Evolutionary conservation across 2,329 filamentous ascomycete genomes (phyloP), one percentile per base, ranked within the genome.

Genomic region (Aspergillus chevalieri): DNA sequence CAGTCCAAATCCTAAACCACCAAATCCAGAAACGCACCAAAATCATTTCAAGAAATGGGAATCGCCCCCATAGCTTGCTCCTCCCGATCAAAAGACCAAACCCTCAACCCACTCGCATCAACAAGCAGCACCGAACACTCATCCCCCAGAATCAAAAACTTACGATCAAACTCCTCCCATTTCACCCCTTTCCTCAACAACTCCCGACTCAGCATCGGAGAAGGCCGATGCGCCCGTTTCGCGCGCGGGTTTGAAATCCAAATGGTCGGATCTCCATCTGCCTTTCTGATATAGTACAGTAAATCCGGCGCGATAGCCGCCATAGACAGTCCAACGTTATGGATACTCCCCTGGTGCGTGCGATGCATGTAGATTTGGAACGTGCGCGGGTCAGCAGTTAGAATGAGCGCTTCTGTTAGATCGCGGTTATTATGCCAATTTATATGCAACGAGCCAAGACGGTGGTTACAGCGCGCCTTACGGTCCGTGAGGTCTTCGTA

Each of bases 21-120:
- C 34, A 36, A 17, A 36, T 17, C 34, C 34, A 36, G 34, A 19
- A 41, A 21, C 8, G 6, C 19, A 19, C 2, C 10, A 41, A 41
- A 41, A 10, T 8, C 8, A 41, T 12, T 19, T 19, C 17, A 41
- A 19, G 10, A 22, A 41, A 41, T 21, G 9, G 43, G 43, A 21
- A 21, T n/a, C 19, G 39, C 28, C 33, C 39, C 33, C n/a, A 30
- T 24, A 2, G 34, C 38, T 12, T 30, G 45, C 5, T 28, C 39
- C 3, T 28, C 42, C 46, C 52, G 54, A 41, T 59, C 51, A 47
- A 67, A 64, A 38, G 47, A 57, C 62, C 59, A 66, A 4, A 61
- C 49, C 42, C 51, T 51, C 36, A 57, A 15, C 14, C 55, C 56
- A 8, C 15, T 19, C 10, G 38, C 15, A 41, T 41, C 38, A 19